Conservation (phyloP, 164 flowering plant genomes). For the Vitis amurensis region DNA sequence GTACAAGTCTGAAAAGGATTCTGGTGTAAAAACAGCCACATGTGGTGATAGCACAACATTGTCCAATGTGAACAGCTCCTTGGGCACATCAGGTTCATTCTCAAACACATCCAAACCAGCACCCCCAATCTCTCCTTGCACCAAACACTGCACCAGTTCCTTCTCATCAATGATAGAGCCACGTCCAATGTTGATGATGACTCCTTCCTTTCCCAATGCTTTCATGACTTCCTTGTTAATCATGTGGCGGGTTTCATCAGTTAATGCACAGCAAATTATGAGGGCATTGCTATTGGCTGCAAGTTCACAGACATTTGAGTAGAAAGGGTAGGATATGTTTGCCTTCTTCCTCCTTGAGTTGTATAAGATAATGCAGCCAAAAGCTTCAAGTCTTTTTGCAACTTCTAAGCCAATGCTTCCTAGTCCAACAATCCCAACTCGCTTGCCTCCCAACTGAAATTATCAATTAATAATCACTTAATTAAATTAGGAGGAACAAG, state of each 20-base stretch:
- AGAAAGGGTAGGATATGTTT: conserved; percentile 41
- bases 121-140: conserved; percentile 58
- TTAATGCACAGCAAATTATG: conserved; percentile 58
- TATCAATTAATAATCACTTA: not conserved
- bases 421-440: conserved; percentile 72
- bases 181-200: conserved; percentile 61
- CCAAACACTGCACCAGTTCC: conserved; percentile 56
- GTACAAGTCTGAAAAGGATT: conserved; percentile 27
- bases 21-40: conserved; percentile 45
- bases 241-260: conserved; percentile 57
- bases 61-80: conserved; percentile 49
- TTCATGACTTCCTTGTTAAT: conserved; percentile 51
- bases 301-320: conserved; percentile 41
- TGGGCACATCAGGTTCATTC: conserved; percentile 70
- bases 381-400: conserved; percentile 67
- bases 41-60: conserved; percentile 76
- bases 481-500: not conserved
- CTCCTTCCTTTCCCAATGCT: conserved; percentile 66
- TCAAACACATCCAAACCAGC: conserved; percentile 87
- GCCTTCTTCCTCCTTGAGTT: conserved; percentile 54
- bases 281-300: conserved; percentile 57
- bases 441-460: conserved; percentile 61
- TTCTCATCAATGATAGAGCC: conserved; percentile 73
- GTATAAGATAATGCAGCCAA: conserved; percentile 63
- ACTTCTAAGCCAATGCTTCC: conserved; percentile 68